Percentiles rank a stretch among this genome's conserved stretches.
Evolutionary conservation across 2,329 filamentous ascomycete genomes (phyloP).

Genomic region (Fusarium goolgardi): DNA sequence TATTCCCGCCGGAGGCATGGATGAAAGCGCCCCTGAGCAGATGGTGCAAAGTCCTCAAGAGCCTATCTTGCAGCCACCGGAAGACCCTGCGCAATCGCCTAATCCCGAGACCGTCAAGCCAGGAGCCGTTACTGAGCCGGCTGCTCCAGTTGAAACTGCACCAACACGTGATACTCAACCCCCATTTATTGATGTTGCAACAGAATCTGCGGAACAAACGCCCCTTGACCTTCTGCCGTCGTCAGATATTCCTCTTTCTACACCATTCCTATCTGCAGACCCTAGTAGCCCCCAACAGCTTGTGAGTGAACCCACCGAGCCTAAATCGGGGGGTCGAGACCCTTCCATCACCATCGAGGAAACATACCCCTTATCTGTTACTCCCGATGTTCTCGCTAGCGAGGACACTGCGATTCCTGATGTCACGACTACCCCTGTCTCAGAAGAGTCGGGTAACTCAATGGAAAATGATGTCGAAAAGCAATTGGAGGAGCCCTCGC

Average conservation of each 20-base stretch:
- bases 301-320: neutral
- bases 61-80: neutral
- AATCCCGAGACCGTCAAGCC: neutral
- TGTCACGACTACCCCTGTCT: neutral
- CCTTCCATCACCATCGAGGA: neutral
- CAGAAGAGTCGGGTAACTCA: neutral
- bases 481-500: conserved; percentile 1
- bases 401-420: neutral
- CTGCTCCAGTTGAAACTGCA: neutral
- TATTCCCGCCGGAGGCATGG: neutral
- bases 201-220: neutral
- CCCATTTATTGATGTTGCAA: neutral
- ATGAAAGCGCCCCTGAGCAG: neutral
- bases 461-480: neutral
- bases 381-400: neutral
- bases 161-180: neutral
- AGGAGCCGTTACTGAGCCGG: neutral
- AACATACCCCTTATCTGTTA: neutral
- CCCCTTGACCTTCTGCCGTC: neutral
- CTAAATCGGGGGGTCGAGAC: neutral
- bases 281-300: neutral
- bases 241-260: neutral
- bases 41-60: neutral
- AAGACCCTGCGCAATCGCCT: neutral
- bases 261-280: neutral